Percentiles rank a stretch among this genome's conserved stretches.
These are phyloP conservation scores for Aspergillus terreus DNA, from an alignment of 2,329 filamentous ascomycete species.

Conservation along the genomic window DNA sequence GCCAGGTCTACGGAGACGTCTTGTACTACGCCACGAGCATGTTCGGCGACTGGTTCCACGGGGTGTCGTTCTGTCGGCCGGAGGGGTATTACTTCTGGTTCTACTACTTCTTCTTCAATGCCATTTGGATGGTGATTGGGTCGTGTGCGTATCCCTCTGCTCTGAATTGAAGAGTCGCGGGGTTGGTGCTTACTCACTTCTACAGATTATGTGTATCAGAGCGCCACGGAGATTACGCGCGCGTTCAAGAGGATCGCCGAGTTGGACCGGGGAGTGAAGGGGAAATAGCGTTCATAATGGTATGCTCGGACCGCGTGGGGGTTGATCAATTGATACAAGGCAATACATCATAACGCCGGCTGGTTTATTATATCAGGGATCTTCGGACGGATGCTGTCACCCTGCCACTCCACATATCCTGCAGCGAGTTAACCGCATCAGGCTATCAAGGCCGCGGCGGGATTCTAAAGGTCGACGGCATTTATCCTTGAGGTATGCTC, in stretches of 20 bases:
- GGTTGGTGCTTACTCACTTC: not conserved
- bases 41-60: constrained; percentile 48
- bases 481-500: too few relatives aligned
- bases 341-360: too few relatives aligned
- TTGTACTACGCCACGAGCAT: constrained; percentile 55
- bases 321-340: too few relatives aligned
- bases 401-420: too few relatives aligned
- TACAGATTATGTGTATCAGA: not conserved
- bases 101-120: constrained; percentile 56
- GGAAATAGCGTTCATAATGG: not conserved
- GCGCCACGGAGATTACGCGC: not conserved
- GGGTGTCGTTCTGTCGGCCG: constrained; percentile 49
- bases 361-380: too few relatives aligned
- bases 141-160: constrained; percentile 21
- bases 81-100: constrained; percentile 56
- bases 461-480: too few relatives aligned
- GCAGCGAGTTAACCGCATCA: too few relatives aligned
- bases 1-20: constrained; percentile 55
- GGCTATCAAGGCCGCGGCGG: too few relatives aligned
- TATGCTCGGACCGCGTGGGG: too few relatives aligned
- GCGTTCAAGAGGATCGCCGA: not conserved
- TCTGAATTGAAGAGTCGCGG: too few relatives aligned
- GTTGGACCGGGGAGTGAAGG: not conserved
- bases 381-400: too few relatives aligned
- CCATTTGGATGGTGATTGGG: constrained; percentile 55